Evolutionary conservation across 2,329 filamentous ascomycete species (phyloP).

Genomic region (Rutstroemia sp.): DNA sequence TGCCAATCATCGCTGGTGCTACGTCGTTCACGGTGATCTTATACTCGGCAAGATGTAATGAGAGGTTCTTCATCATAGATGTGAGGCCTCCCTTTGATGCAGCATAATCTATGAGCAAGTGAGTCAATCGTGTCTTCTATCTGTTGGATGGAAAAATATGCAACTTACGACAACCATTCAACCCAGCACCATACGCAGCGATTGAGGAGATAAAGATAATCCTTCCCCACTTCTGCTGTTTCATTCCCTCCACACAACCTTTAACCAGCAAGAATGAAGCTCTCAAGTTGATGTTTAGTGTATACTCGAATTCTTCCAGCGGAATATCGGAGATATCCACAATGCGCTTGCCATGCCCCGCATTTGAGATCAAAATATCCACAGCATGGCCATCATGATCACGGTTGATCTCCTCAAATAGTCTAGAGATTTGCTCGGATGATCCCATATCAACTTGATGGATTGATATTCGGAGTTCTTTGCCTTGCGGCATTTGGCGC

Average conservation of each 20-base stretch:
- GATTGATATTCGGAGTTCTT: constrained; percentile 38
- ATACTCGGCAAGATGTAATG: constrained; percentile 34
- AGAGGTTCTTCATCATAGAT: constrained; percentile 40
- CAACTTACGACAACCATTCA: constrained; percentile 24
- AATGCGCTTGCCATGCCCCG: constrained; percentile 58
- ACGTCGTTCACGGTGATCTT: constrained; percentile 42
- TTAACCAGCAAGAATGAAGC: constrained; percentile 24
- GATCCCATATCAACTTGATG: constrained; percentile 53
- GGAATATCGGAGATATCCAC: constrained; percentile 24
- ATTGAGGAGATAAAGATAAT: constrained; percentile 24
- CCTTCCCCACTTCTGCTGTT: constrained; percentile 34
- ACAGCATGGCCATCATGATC: constrained; percentile 43
- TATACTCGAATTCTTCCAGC: constrained; percentile 24
- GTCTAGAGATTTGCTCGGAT: constrained; percentile 42
- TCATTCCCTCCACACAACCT: constrained; percentile 25
- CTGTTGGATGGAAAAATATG: background rate
- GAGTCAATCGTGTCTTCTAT: background rate
- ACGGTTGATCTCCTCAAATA: constrained; percentile 47
- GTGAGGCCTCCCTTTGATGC: constrained; percentile 38
- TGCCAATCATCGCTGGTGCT: constrained; percentile 39
- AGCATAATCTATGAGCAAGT: constrained; percentile 18
- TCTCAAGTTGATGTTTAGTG: constrained; percentile 22
- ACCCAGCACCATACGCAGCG: constrained; percentile 19
- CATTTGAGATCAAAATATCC: constrained; percentile 59
- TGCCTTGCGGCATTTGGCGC: constrained; percentile 30